Evolutionary conservation across 2,329 filamentous ascomycete genomes (phyloP).

Genomic region (Colletotrichum trifolii): DNA sequence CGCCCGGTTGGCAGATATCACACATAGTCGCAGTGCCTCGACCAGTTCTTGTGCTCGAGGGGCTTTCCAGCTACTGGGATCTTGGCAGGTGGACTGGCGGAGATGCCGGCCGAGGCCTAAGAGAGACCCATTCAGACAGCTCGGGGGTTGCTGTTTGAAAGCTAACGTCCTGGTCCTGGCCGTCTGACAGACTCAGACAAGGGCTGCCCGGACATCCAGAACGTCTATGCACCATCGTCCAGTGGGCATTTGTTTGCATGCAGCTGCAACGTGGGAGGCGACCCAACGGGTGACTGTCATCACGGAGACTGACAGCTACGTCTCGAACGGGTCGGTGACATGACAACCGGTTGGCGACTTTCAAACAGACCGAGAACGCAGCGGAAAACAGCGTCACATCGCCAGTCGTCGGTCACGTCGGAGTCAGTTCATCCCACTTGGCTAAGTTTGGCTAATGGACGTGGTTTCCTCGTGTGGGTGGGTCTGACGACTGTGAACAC

Average conservation of each 20-base stretch:
- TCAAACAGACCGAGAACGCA: background rate
- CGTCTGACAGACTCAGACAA: constrained; percentile 17
- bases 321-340: too few species aligned
- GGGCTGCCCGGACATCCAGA: constrained; percentile 11
- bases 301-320: background rate
- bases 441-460: constrained; percentile 33
- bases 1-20: background rate
- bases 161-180: constrained; percentile 1
- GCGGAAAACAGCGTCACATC: constrained; percentile 5
- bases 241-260: constrained; percentile 3
- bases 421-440: constrained; percentile 36
- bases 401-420: constrained; percentile 26
- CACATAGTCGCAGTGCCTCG: constrained; percentile 9
- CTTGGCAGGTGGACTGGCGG: constrained; percentile 26
- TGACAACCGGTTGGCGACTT: too few species aligned
- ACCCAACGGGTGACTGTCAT: constrained; percentile 4
- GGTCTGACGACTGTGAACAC: constrained; percentile 36
- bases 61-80: constrained; percentile 20
- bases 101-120: constrained; percentile 32
- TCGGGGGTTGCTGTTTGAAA: constrained; percentile 1
- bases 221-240: constrained; percentile 19
- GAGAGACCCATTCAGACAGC: constrained; percentile 15
- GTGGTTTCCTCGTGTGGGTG: constrained; percentile 36
- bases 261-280: background rate
- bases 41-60: constrained; percentile 3